Evolutionary conservation across 2,329 filamentous ascomycete genomes (phyloP).

Genomic region (Rutstroemia sydowiana): DNA sequence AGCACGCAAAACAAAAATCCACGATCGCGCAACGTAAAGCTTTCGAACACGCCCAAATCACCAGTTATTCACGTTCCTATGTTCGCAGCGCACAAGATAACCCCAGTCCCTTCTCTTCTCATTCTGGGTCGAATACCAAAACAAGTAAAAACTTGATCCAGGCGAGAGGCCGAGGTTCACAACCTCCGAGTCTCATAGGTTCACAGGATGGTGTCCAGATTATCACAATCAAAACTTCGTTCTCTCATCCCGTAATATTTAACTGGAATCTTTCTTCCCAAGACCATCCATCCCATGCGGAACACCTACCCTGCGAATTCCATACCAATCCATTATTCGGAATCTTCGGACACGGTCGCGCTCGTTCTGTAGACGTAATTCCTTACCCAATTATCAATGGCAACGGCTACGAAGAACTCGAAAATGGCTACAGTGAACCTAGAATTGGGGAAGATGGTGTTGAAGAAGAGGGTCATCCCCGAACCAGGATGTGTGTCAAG

Average conservation of each 20-base stretch:
- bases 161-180: neutral
- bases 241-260: conserved; percentile 27
- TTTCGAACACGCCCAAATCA: no score
- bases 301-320: conserved; percentile 17
- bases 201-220: conserved; percentile 1
- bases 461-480: neutral
- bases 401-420: conserved; percentile 20
- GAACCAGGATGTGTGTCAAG: no score
- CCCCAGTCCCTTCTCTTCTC: no score
- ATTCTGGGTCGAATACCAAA: no score
- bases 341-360: conserved; percentile 17
- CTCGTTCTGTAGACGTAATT: conserved; percentile 15
- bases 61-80: no score
- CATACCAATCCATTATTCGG: conserved; percentile 24
- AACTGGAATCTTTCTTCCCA: conserved; percentile 13
- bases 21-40: no score
- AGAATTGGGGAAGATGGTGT: neutral
- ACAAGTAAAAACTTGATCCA: neutral
- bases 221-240: conserved; percentile 21
- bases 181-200: neutral
- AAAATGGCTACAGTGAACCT: conserved; percentile 18
- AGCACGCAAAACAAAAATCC: no score
- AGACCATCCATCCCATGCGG: conserved; percentile 1
- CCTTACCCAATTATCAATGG: conserved; percentile 7
- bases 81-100: no score